These are phyloP conservation scores for Lindgomyces ingoldianus DNA, from an alignment of 495 filamentous ascomycete species.

Conservation along the genomic window DNA sequence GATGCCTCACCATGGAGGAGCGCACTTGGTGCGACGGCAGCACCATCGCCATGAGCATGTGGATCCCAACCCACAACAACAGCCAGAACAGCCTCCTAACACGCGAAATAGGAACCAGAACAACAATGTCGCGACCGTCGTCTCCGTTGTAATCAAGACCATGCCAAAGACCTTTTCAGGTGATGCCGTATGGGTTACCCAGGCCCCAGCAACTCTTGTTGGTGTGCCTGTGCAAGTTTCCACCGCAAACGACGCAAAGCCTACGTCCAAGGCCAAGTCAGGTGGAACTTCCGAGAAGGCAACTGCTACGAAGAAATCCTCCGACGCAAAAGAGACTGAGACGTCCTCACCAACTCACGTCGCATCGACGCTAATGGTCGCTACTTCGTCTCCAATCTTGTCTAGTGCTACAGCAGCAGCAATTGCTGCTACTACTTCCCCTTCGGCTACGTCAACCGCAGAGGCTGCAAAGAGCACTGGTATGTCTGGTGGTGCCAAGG, in stretches of 20 bases:
- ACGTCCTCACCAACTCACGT: constrained; percentile 28
- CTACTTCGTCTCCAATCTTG: constrained; percentile 15
- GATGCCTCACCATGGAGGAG: constrained; percentile 8
- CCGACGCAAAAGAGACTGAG: constrained; percentile 14
- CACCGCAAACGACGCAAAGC: constrained; percentile 13
- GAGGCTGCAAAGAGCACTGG: constrained; percentile 45
- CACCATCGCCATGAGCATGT: constrained; percentile 5
- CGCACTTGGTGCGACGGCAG: constrained; percentile 21
- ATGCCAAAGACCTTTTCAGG: constrained; percentile 58
- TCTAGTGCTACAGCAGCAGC: not conserved
- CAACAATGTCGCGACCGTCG: constrained; percentile 45
- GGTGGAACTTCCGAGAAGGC: not conserved
- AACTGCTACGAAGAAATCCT: constrained; percentile 7
- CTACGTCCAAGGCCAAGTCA: constrained; percentile 19
- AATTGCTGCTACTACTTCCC: constrained; percentile 1
- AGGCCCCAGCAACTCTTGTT: constrained; percentile 26
- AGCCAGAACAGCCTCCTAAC: not conserved
- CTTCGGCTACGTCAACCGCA: constrained; percentile 36
- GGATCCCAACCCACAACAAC: not conserved
- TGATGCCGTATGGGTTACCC: constrained; percentile 57
- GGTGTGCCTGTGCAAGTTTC: not conserved
- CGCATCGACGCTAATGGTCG: constrained; percentile 25
- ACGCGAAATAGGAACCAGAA: not conserved
- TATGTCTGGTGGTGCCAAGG: constrained; percentile 68
- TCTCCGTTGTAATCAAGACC: constrained; percentile 58